phyloP scores from a whole-genome alignment of 306 rosid species.

The Coriaria nepalensis region DNA sequence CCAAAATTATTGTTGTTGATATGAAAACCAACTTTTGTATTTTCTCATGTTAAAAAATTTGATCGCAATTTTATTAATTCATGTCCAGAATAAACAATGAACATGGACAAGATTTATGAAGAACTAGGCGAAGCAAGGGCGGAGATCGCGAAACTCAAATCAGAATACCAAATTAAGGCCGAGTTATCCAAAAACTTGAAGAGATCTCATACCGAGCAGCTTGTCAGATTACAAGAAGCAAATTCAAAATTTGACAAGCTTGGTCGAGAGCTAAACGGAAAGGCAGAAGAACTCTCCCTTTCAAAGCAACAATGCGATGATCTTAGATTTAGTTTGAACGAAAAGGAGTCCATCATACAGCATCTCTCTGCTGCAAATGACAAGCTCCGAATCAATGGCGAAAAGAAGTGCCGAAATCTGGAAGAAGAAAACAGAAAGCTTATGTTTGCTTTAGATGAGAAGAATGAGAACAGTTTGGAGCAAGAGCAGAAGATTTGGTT shows the following conservation, averaged over 20 bases:
- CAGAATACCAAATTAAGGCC: slow-evolving; percentile 36
- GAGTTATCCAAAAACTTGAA: slow-evolving; percentile 40
- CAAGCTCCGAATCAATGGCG: slow-evolving; percentile 29
- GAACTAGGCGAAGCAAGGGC: slow-evolving; percentile 59
- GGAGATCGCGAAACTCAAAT: slow-evolving; percentile 47
- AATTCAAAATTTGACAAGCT: slow-evolving; percentile 42
- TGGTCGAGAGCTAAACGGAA: slow-evolving; percentile 36
- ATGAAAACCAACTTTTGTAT: slow-evolving; percentile 9
- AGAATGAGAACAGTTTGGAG: slow-evolving; percentile 39
- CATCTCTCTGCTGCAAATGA: slow-evolving; percentile 47
- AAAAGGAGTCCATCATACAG: slow-evolving; percentile 36
- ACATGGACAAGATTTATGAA: slow-evolving; percentile 47
- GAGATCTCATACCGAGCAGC: slow-evolving; percentile 38
- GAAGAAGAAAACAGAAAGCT: slow-evolving; percentile 38
- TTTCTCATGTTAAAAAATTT: too few relatives aligned
- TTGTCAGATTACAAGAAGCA: slow-evolving; percentile 29
- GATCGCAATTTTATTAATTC: background rate
- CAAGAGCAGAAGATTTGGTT: slow-evolving; percentile 32
- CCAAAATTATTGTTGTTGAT: background rate
- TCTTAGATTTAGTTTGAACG: slow-evolving; percentile 24
- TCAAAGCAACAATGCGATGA: slow-evolving; percentile 26
- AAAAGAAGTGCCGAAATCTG: slow-evolving; percentile 26
- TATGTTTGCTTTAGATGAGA: slow-evolving; percentile 40
- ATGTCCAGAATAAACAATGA: slow-evolving; percentile 11
- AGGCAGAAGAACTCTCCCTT: slow-evolving; percentile 21